phyloP scores from a whole-genome alignment of 768 basidiomycete genomes.

The Hygrocybe coccinea region DNA sequence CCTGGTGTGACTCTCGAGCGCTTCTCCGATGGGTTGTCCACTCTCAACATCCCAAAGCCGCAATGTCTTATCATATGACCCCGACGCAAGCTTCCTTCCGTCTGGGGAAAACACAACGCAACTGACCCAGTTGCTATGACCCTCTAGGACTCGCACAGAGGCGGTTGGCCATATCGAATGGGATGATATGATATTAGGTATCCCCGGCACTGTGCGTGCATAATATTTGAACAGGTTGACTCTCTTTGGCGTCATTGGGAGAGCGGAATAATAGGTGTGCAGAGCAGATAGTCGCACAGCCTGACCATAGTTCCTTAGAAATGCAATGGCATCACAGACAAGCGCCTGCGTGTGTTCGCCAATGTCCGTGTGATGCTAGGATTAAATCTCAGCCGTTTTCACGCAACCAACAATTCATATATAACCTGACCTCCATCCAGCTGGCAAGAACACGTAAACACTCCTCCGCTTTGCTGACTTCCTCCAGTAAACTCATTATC shows the following conservation, averaged over 20 bases:
- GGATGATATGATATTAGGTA: too few species aligned
- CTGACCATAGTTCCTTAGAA: constrained; percentile 1
- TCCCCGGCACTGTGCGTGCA: too few species aligned
- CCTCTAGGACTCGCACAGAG: constrained; percentile 20
- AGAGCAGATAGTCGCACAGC: not conserved
- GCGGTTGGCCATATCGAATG: too few species aligned
- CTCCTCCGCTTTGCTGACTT: not conserved
- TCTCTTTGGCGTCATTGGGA: constrained; percentile 19
- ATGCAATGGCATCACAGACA: not conserved
- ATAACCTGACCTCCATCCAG: constrained; percentile 5
- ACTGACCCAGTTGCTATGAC: too few species aligned
- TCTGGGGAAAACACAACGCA: too few species aligned
- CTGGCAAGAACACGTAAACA: not conserved
- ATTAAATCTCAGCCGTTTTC: not conserved
- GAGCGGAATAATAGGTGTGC: not conserved
- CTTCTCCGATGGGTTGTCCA: constrained; percentile 21
- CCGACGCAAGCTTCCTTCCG: too few species aligned
- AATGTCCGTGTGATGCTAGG: not conserved
- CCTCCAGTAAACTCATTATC: constrained; percentile 24
- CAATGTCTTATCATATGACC: too few species aligned
- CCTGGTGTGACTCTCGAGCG: constrained; percentile 11
- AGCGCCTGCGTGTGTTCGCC: not conserved
- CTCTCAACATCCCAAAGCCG: too few species aligned
- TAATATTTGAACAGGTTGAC: constrained; percentile 14
- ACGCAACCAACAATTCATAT: constrained; percentile 3